Evolutionary conservation across 202 grass and related monocot species (phyloP).

Genomic region (Elaeis oleifera): DNA sequence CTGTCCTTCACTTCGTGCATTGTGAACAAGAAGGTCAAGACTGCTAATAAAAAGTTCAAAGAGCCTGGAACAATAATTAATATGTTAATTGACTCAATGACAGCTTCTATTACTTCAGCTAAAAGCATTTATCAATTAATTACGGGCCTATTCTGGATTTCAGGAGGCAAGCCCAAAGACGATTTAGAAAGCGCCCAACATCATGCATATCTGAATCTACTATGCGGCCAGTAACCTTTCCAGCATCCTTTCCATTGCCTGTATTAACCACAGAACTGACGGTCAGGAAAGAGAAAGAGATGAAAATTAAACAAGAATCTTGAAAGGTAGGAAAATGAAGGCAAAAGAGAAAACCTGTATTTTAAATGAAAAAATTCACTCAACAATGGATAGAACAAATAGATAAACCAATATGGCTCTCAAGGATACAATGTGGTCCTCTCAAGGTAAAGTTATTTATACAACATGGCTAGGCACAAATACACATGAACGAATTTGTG

Average conservation of each 20-base stretch:
- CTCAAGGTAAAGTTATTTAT: too few relatives aligned
- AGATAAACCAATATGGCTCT: too few relatives aligned
- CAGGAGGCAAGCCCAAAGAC: slow-evolving; percentile 80
- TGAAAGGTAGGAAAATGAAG: background rate
- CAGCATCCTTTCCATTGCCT: slow-evolving; percentile 71
- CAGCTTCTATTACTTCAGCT: background rate
- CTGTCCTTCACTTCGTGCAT: slow-evolving; percentile 87
- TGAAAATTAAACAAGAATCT: slow-evolving; percentile 3
- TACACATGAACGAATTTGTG: too few relatives aligned
- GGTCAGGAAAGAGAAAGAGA: background rate
- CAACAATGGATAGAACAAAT: too few relatives aligned
- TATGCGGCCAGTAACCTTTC: slow-evolving; percentile 77
- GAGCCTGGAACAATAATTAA: slow-evolving; percentile 46
- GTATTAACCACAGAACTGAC: slow-evolving; percentile 27
- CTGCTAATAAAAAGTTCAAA: slow-evolving; percentile 88
- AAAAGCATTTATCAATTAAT: slow-evolving; percentile 14
- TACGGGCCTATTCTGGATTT: slow-evolving; percentile 79
- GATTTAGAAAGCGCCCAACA: slow-evolving; percentile 95
- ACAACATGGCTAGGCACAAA: too few relatives aligned
- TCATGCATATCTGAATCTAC: slow-evolving; percentile 97
- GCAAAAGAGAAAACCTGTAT: background rate
- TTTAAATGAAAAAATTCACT: too few relatives aligned
- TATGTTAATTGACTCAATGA: slow-evolving; percentile 2
- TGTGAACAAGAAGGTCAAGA: slow-evolving; percentile 77
- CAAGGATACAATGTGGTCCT: too few relatives aligned